These are phyloP conservation scores for Myxozyma melibiosi DNA, from an alignment of 805 yeast species.

Conservation along the genomic window DNA sequence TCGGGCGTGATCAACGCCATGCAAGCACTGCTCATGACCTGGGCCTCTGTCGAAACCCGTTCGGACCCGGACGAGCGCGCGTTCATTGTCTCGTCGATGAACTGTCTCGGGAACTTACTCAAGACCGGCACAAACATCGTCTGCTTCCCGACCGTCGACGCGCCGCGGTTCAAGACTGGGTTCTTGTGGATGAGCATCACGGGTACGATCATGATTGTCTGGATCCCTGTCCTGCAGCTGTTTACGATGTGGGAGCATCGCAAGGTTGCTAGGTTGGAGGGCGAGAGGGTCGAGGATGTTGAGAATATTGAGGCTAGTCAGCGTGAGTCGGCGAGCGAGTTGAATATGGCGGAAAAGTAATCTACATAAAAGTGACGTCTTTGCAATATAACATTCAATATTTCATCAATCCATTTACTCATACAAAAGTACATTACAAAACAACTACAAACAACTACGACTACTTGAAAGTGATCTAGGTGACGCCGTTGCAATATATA, in stretches of 20 bases:
- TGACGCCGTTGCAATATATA: not conserved
- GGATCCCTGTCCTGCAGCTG: constrained; percentile 9
- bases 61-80: constrained; percentile 40
- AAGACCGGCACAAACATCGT: constrained; percentile 52
- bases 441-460: too few relatives aligned
- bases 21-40: constrained; percentile 25
- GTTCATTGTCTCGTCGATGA: constrained; percentile 42
- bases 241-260: constrained; percentile 16
- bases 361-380: too few relatives aligned
- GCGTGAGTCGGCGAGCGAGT: too few relatives aligned
- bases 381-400: too few relatives aligned
- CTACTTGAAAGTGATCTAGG: not conserved
- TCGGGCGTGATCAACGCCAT: constrained; percentile 12
- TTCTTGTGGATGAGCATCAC: constrained; percentile 38
- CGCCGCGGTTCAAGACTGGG: constrained; percentile 48
- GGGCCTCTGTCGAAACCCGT: constrained; percentile 22
- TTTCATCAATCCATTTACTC: too few relatives aligned
- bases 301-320: not conserved
- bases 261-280: not conserved
- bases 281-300: not conserved
- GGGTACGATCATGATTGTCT: constrained; percentile 12
- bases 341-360: too few relatives aligned
- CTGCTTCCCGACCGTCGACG: constrained; percentile 47
- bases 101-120: constrained; percentile 49
- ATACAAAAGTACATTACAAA: too few relatives aligned